Conservation (phyloP, 345 rosid species). For the Crucihimalaya himalaica region DNA sequence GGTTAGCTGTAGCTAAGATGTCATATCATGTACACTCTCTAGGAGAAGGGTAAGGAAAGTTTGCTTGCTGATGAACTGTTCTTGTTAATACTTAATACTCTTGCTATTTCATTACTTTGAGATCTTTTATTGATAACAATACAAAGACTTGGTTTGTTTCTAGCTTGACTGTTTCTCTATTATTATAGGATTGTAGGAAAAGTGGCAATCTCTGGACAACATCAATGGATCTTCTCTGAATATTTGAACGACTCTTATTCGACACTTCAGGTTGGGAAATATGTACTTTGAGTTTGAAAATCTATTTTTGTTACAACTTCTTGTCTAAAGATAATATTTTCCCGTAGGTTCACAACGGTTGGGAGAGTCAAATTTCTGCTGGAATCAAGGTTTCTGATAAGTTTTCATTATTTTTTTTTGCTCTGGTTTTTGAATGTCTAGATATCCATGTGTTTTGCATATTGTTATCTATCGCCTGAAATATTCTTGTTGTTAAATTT, state of each 20-base stretch:
- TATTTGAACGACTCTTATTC: slow-evolving; percentile 45
- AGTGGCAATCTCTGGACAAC: slow-evolving; percentile 76
- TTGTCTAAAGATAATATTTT: not conserved
- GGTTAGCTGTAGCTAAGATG: slow-evolving; percentile 86
- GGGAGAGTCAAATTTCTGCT: slow-evolving; percentile 77
- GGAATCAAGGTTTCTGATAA: slow-evolving; percentile 66
- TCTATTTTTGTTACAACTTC: not conserved
- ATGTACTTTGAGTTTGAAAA: not conserved
- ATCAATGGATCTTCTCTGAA: slow-evolving; percentile 73
- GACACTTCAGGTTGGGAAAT: slow-evolving; percentile 58
- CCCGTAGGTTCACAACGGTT: slow-evolving; percentile 59
- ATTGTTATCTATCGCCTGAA: not conserved
- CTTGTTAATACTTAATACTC: not conserved
- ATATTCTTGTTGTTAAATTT: not conserved
- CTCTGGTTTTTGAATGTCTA: slow-evolving; percentile 8
- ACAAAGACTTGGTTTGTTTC: not conserved
- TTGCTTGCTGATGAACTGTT: slow-evolving; percentile 25
- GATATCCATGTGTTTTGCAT: not conserved
- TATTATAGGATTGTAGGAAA: slow-evolving; percentile 73
- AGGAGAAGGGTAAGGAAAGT: slow-evolving; percentile 76
- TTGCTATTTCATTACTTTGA: not conserved
- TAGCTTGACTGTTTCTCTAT: slow-evolving; percentile 22
- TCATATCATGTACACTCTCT: slow-evolving; percentile 77
- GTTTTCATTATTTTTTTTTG: not conserved
- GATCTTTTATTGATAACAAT: not conserved